A percentile compares a stretch with the other conserved stretches of the same genome.
These are phyloP conservation scores for Botryotinia globosa DNA, from an alignment of 2,329 filamentous ascomycete species.

Conservation along the genomic window DNA sequence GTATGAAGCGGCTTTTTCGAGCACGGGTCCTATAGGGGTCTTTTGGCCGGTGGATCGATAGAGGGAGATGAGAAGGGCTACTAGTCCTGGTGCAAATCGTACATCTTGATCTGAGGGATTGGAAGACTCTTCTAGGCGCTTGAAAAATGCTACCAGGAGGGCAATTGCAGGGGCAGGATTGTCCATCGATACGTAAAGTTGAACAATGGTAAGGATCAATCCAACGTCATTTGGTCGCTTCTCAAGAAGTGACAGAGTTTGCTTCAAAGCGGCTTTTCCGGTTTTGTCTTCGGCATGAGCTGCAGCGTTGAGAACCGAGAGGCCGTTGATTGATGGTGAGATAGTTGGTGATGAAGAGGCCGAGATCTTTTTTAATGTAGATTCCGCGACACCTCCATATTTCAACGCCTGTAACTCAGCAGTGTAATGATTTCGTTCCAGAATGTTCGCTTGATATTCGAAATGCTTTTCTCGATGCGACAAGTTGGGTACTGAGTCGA, in stretches of 20 bases:
- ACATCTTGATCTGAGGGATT: constrained; percentile 60
- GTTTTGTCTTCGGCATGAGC: constrained; percentile 63
- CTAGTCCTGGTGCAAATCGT: constrained; percentile 79
- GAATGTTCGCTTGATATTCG: constrained; percentile 61
- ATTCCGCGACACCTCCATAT: constrained; percentile 56
- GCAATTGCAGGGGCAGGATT: constrained; percentile 71
- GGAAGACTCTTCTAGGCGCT: constrained; percentile 62
- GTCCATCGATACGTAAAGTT: constrained; percentile 71
- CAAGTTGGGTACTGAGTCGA: constrained; percentile 52
- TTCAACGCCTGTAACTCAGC: constrained; percentile 67
- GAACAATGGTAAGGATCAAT: constrained; percentile 73
- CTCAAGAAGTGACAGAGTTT: constrained; percentile 66
- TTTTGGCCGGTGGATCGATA: constrained; percentile 75
- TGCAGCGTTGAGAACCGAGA: constrained; percentile 69
- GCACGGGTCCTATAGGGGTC: constrained; percentile 65
- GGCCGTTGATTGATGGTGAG: constrained; percentile 50
- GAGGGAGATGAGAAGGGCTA: constrained; percentile 75
- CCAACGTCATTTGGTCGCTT: constrained; percentile 78
- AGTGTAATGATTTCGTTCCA: constrained; percentile 62
- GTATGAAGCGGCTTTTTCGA: constrained; percentile 75
- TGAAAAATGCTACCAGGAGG: constrained; percentile 74
- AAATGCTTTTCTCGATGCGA: constrained; percentile 65
- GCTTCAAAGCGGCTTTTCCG: constrained; percentile 66
- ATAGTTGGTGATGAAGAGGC: constrained; percentile 47
- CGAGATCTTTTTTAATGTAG: constrained; percentile 47